Conservation (phyloP, 1,284 basidiomycete species). For the Trametes hirsuta region DNA sequence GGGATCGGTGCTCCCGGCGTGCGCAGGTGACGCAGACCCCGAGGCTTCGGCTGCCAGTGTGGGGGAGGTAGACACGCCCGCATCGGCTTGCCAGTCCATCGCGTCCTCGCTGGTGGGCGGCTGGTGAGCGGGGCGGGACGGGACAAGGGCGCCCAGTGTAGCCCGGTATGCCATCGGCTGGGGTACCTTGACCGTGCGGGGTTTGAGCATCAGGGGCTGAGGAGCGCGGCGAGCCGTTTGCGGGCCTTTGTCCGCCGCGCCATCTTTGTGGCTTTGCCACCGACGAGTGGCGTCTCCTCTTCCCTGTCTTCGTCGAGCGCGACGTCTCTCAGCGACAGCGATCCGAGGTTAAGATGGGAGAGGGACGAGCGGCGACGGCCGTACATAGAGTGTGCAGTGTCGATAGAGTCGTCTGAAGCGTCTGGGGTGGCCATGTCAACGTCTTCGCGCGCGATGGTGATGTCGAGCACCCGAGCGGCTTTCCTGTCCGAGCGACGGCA, state of each 20-base stretch:
- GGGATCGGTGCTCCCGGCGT: not conserved
- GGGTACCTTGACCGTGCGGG: not conserved
- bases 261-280: not conserved
- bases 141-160: not conserved
- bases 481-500: not conserved
- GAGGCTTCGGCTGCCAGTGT: not conserved
- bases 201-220: not conserved
- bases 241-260: not conserved
- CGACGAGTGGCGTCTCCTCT: conserved; percentile 2
- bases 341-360: not conserved
- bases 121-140: not conserved
- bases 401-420: not conserved
- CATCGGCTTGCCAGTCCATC: not conserved
- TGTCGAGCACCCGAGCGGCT: not conserved
- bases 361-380: not conserved
- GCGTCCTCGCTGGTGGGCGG: conserved; percentile 3
- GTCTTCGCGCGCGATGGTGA: not conserved
- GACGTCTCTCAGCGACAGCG: not conserved
- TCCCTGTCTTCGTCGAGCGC: not conserved
- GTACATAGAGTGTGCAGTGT: not conserved
- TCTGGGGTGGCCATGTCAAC: not conserved
- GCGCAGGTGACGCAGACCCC: not conserved
- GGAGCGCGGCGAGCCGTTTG: not conserved
- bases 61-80: not conserved
- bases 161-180: not conserved